A percentile compares a stretch with the other conserved stretches of the same genome.
phyloP scores from a whole-genome alignment of 2,329 filamentous ascomycete species.

The Pseudonectria buxi region DNA sequence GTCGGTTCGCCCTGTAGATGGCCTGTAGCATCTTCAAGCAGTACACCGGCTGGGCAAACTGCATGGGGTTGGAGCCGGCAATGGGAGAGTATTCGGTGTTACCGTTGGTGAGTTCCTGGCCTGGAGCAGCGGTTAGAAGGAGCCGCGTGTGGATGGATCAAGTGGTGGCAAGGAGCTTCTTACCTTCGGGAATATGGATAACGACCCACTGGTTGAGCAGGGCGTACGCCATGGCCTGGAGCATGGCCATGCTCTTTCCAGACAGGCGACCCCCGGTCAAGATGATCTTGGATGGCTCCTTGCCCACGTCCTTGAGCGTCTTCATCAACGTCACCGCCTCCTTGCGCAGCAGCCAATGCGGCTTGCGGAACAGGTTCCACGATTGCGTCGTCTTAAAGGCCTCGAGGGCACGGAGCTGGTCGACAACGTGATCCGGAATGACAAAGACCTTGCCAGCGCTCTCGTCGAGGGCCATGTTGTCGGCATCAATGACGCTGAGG shows the following conservation, averaged over 20 bases:
- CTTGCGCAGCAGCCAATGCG: slow-evolving; percentile 68
- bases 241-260: slow-evolving; percentile 80
- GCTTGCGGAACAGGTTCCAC: slow-evolving; percentile 80
- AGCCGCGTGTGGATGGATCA: not conserved
- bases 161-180: slow-evolving; percentile 1
- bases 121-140: slow-evolving; percentile 27
- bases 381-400: slow-evolving; percentile 87
- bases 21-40: slow-evolving; percentile 66
- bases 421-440: slow-evolving; percentile 63
- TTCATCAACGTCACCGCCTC: slow-evolving; percentile 70
- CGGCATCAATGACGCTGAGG: slow-evolving; percentile 52
- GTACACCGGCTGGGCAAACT: slow-evolving; percentile 75
- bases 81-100: slow-evolving; percentile 74
- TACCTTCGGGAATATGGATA: slow-evolving; percentile 83
- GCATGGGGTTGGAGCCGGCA: slow-evolving; percentile 46
- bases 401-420: slow-evolving; percentile 74
- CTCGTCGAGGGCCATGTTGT: slow-evolving; percentile 46
- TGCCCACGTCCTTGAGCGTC: slow-evolving; percentile 52
- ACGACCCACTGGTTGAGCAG: slow-evolving; percentile 84
- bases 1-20: slow-evolving; percentile 65
- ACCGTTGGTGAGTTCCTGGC: slow-evolving; percentile 72
- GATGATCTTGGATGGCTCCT: slow-evolving; percentile 56
- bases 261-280: slow-evolving; percentile 66
- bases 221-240: slow-evolving; percentile 78
- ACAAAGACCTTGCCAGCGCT: slow-evolving; percentile 61